A percentile compares a stretch with the other conserved stretches of the same genome.
Evolutionary conservation across 2,329 filamentous ascomycete genomes (phyloP).

Genomic region (Trichophyton simii): DNA sequence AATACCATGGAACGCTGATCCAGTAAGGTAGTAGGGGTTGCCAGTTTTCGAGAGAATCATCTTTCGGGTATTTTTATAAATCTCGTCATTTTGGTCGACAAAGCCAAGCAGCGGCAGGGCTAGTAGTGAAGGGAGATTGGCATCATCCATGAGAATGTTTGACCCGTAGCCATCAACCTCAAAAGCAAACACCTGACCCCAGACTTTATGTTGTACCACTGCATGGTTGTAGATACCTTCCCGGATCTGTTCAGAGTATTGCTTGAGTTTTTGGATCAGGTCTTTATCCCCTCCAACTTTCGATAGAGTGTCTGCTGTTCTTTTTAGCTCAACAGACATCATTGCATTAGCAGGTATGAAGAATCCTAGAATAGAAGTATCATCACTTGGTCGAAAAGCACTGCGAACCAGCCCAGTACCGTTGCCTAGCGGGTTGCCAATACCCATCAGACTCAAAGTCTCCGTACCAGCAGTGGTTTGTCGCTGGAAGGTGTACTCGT

Average conservation of each 20-base stretch:
- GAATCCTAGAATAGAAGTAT: constrained; percentile 86
- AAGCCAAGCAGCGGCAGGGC: constrained; percentile 49
- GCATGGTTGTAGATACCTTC: constrained; percentile 76
- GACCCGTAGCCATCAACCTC: constrained; percentile 55
- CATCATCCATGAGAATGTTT: constrained; percentile 52
- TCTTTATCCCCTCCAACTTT: constrained; percentile 43
- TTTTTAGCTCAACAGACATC: constrained; percentile 79
- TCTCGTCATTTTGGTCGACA: constrained; percentile 45
- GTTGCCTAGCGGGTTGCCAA: constrained; percentile 80
- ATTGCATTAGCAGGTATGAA: constrained; percentile 93
- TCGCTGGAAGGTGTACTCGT: constrained; percentile 80
- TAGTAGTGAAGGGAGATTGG: constrained; percentile 51
- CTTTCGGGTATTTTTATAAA: constrained; percentile 78
- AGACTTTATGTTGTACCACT: constrained; percentile 42
- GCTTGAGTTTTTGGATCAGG: constrained; percentile 38
- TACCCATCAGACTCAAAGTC: constrained; percentile 66
- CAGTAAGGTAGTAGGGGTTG: constrained; percentile 81
- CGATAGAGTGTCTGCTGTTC: constrained; percentile 57
- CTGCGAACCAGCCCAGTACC: constrained; percentile 79
- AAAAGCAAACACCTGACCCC: constrained; percentile 50
- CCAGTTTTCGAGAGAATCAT: constrained; percentile 63
- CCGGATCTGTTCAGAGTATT: constrained; percentile 53
- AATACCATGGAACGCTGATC: constrained; percentile 69
- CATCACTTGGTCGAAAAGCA: constrained; percentile 88
- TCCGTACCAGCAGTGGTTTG: constrained; percentile 73